A percentile compares a stretch with the other conserved stretches of the same genome.
These are phyloP conservation scores for Tetrastigma voinierianum DNA, from an alignment of 164 flowering plant genomes.

Conservation along the genomic window DNA sequence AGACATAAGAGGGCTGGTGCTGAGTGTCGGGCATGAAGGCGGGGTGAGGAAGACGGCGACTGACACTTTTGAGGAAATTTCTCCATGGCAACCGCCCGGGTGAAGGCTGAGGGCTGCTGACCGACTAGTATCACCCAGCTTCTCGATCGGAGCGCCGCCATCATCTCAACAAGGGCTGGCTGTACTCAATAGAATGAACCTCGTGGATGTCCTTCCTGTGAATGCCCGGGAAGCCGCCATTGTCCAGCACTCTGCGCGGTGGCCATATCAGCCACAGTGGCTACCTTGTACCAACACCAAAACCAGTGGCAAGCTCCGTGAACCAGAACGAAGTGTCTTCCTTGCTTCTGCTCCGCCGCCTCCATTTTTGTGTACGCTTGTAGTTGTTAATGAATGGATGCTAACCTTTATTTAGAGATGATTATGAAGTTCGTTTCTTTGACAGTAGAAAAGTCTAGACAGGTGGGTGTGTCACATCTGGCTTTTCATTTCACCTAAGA, in stretches of 20 bases:
- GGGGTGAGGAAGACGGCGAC: slow-evolving; percentile 24
- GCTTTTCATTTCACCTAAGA: no score
- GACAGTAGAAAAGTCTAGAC: no score
- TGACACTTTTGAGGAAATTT: slow-evolving; percentile 19
- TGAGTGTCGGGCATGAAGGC: slow-evolving; percentile 29
- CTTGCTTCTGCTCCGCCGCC: slow-evolving; percentile 1
- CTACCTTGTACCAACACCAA: slow-evolving; percentile 63
- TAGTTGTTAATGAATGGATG: no score
- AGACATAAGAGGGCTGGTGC: slow-evolving; percentile 19
- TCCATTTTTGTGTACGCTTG: no score
- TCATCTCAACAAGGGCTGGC: slow-evolving; percentile 34
- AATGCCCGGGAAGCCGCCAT: slow-evolving; percentile 41
- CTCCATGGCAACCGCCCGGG: slow-evolving; percentile 30
- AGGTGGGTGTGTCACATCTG: no score
- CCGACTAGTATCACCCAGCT: slow-evolving; percentile 38
- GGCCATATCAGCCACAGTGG: slow-evolving; percentile 41
- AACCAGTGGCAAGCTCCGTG: slow-evolving; percentile 63
- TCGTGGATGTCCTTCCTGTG: slow-evolving; percentile 14
- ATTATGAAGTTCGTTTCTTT: no score
- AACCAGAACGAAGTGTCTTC: slow-evolving; percentile 50
- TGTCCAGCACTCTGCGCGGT: slow-evolving; percentile 44
- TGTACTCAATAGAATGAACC: slow-evolving; percentile 28
- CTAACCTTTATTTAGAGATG: no score
- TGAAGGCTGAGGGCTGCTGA: slow-evolving; percentile 28
- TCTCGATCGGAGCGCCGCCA: slow-evolving; percentile 27